phyloP scores from a whole-genome alignment of 495 filamentous ascomycete species.

The Amniculicola lignicola region DNA sequence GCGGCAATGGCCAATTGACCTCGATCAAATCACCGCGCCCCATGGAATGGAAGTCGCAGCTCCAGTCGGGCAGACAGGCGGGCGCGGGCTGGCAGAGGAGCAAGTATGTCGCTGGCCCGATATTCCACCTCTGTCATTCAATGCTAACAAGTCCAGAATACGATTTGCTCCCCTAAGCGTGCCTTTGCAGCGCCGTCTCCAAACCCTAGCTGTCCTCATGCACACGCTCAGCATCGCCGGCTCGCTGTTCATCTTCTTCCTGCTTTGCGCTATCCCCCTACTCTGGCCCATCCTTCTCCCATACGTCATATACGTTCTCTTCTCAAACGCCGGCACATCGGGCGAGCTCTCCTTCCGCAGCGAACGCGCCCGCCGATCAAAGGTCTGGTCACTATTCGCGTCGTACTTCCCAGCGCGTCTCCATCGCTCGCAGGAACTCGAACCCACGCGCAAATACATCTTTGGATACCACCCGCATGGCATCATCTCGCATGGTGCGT shows the following conservation, averaged over 20 bases:
- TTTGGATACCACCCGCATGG: slow-evolving; percentile 98
- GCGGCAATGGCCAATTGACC: slow-evolving; percentile 14
- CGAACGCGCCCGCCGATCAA: slow-evolving; percentile 66
- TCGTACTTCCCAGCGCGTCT: slow-evolving; percentile 87
- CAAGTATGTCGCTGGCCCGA: slow-evolving; percentile 20
- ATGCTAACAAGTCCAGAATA: slow-evolving; percentile 49
- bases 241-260: slow-evolving; percentile 79
- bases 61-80: slow-evolving; percentile 39
- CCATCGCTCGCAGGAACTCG: slow-evolving; percentile 76
- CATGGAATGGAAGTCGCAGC: slow-evolving; percentile 17
- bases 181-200: slow-evolving; percentile 77
- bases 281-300: slow-evolving; percentile 90
- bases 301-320: slow-evolving; percentile 79
- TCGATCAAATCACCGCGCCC: slow-evolving; percentile 22
- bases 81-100: slow-evolving; percentile 40
- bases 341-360: slow-evolving; percentile 72
- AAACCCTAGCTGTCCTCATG: slow-evolving; percentile 79
- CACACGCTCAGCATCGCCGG: slow-evolving; percentile 80
- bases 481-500: slow-evolving; percentile 94
- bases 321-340: slow-evolving; percentile 70
- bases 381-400: slow-evolving; percentile 83
- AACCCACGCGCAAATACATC: slow-evolving; percentile 87
- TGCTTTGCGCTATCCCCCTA: slow-evolving; percentile 83
- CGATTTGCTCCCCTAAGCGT: slow-evolving; percentile 86
- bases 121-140: not conserved